Percentiles rank a stretch among this genome's conserved stretches.
phyloP scores from a whole-genome alignment of 495 filamentous ascomycete species.

The Lentithecium fluviatile region DNA sequence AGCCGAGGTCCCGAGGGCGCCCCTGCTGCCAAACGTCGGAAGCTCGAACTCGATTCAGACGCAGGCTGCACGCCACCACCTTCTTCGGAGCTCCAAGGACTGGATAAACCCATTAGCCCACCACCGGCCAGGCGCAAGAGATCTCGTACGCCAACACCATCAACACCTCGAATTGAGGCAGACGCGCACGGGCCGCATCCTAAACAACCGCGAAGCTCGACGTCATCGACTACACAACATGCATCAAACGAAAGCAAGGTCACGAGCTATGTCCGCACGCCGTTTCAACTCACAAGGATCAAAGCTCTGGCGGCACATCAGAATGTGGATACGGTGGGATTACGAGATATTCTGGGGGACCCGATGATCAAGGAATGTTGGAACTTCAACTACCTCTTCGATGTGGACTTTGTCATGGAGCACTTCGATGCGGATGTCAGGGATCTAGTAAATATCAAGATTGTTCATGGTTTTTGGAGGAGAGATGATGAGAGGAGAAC shows the following conservation, averaged over 20 bases:
- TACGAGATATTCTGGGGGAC: constrained; percentile 75
- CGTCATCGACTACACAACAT: not conserved
- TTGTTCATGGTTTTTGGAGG: constrained; percentile 90
- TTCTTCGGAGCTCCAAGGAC: not conserved
- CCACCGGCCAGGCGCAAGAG: constrained; percentile 7
- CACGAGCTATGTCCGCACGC: constrained; percentile 51
- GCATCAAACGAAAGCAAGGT: not conserved
- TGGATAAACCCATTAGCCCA: constrained; percentile 24
- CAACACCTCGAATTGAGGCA: not conserved
- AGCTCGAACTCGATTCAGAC: not conserved
- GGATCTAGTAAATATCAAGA: constrained; percentile 62
- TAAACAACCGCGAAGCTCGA: not conserved
- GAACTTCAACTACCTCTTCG: constrained; percentile 86
- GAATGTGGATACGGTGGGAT: constrained; percentile 67
- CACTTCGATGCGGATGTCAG: constrained; percentile 70
- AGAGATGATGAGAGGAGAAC: constrained; percentile 62
- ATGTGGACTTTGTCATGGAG: constrained; percentile 71
- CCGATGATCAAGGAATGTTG: constrained; percentile 82
- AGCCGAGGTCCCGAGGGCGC: not conserved
- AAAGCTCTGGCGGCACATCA: constrained; percentile 56
- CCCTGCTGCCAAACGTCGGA: constrained; percentile 4
- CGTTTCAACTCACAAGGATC: constrained; percentile 72
- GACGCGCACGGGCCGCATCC: not conserved
- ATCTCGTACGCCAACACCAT: constrained; percentile 5
- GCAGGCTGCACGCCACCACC: not conserved